Percentiles rank a stretch among this genome's conserved stretches.
These are phyloP conservation scores for Colletotrichum sp. DNA, from an alignment of 2,329 filamentous ascomycete species.

Conservation along the genomic window DNA sequence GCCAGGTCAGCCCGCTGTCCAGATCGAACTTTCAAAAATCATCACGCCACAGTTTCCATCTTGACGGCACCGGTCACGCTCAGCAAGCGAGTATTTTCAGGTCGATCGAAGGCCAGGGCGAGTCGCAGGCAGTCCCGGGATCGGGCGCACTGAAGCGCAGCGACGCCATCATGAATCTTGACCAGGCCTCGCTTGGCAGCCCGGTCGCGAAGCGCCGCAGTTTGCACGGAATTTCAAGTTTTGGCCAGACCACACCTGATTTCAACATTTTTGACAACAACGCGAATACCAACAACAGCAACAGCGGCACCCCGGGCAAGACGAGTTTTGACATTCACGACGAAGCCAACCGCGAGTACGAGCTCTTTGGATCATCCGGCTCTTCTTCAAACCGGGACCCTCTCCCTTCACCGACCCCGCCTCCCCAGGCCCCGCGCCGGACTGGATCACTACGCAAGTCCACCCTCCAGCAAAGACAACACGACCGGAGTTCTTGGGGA, in stretches of 20 bases:
- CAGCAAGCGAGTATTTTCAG: slow-evolving; percentile 53
- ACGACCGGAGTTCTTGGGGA: slow-evolving; percentile 70
- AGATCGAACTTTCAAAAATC: slow-evolving; percentile 53
- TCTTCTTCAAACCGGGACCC: slow-evolving; percentile 41
- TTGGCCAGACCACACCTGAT: slow-evolving; percentile 56
- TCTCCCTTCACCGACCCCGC: slow-evolving; percentile 48
- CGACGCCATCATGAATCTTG: slow-evolving; percentile 87
- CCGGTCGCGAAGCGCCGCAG: slow-evolving; percentile 92
- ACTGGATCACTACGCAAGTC: slow-evolving; percentile 84
- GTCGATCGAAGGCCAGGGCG: slow-evolving; percentile 55
- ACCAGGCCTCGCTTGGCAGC: slow-evolving; percentile 78
- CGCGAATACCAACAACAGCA: slow-evolving; percentile 44
- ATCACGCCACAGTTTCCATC: slow-evolving; percentile 59
- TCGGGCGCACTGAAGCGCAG: slow-evolving; percentile 91
- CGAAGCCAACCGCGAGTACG: slow-evolving; percentile 54
- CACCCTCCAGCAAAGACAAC: slow-evolving; percentile 83
- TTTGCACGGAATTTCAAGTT: slow-evolving; percentile 74
- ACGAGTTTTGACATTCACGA: slow-evolving; percentile 51
- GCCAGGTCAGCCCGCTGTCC: slow-evolving; percentile 44
- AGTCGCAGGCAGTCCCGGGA: slow-evolving; percentile 41
- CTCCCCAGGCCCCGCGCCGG: slow-evolving; percentile 66
- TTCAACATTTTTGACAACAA: slow-evolving; percentile 80
- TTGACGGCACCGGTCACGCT: slow-evolving; percentile 60
- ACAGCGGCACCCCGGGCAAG: slow-evolving; percentile 39
- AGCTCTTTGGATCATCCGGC: slow-evolving; percentile 46